These are phyloP conservation scores for Russula compacta DNA, from an alignment of 768 basidiomycete genomes.

Conservation along the genomic window DNA sequence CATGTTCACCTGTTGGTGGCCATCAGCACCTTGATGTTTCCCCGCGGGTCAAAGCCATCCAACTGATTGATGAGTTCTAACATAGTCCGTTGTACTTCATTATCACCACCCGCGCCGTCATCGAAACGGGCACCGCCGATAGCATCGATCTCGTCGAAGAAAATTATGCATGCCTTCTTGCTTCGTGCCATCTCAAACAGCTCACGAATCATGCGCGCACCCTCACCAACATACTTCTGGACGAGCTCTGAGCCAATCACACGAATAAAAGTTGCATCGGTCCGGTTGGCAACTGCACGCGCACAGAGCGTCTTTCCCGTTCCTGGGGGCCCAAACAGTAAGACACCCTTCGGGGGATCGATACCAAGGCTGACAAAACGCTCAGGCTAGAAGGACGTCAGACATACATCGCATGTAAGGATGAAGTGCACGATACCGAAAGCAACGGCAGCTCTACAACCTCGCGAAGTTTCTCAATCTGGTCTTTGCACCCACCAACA, in stretches of 20 bases:
- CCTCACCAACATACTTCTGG: conserved; percentile 99
- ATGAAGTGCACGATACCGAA: conserved; percentile 47
- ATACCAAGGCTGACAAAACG: conserved; percentile 97
- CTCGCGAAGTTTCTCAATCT: conserved; percentile 97
- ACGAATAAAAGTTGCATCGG: conserved; percentile 98
- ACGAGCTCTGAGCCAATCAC: conserved; percentile 98
- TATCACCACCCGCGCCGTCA: conserved; percentile 97
- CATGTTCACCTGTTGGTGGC: conserved; percentile 84
- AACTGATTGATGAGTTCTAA: conserved; percentile 97
- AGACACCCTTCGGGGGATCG: conserved; percentile 96
- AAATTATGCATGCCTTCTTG: conserved; percentile 99
- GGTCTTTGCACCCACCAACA: conserved; percentile 97
- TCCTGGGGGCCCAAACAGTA: conserved; percentile 91
- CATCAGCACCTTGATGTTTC: conserved; percentile 99
- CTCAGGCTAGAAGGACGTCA: conserved; percentile 65
- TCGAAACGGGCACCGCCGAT: conserved; percentile 98
- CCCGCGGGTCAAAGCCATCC: conserved; percentile 96
- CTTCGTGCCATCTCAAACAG: conserved; percentile 98
- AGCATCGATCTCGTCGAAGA: conserved; percentile 98
- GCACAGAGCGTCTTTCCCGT: conserved; percentile 99
- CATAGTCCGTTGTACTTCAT: conserved; percentile 99
- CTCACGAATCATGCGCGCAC: conserved; percentile 97
- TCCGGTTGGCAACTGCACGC: conserved; percentile 95
- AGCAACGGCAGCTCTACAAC: conserved; percentile 95
- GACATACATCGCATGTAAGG: background rate